Percentiles rank a stretch among this genome's conserved stretches.
These are phyloP conservation scores for Bombardia bombarda DNA, from an alignment of 495 filamentous ascomycete genomes.

Conservation along the genomic window DNA sequence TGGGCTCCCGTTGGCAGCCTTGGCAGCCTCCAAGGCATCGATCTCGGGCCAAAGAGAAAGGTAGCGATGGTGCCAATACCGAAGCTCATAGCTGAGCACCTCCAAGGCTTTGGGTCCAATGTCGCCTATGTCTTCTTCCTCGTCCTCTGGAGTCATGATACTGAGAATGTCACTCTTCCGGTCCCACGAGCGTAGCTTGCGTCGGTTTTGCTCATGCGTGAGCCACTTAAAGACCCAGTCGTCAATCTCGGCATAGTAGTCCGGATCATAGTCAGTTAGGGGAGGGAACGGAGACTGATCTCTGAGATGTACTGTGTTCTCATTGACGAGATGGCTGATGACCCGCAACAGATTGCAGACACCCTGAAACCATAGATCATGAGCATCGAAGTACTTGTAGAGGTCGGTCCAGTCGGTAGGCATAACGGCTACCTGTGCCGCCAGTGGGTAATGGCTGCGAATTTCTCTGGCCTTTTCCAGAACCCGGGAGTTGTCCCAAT, in stretches of 20 bases:
- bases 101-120: neutral
- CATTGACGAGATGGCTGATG: conserved; percentile 18
- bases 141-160: conserved; percentile 9
- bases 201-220: conserved; percentile 3
- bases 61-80: conserved; percentile 1
- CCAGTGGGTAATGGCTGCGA: conserved; percentile 21
- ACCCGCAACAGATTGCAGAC: conserved; percentile 37
- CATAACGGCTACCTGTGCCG: conserved; percentile 19
- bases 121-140: neutral
- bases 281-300: neutral
- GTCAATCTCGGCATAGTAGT: conserved; percentile 1
- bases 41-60: neutral
- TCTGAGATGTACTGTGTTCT: conserved; percentile 16
- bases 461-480: conserved; percentile 19
- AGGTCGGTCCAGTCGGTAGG: conserved; percentile 25
- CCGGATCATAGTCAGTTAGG: neutral
- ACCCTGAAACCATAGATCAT: conserved; percentile 40
- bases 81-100: conserved; percentile 1
- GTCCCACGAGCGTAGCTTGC: conserved; percentile 18
- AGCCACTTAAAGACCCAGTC: conserved; percentile 18
- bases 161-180: conserved; percentile 13
- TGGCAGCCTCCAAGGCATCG: neutral
- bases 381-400: conserved; percentile 44
- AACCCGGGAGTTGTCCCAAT: conserved; percentile 16
- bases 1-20: neutral